Percentiles rank a stretch among this genome's conserved stretches.
Evolutionary conservation across 2,329 filamentous ascomycete species (phyloP).

Genomic region (Exophiala sp.): DNA sequence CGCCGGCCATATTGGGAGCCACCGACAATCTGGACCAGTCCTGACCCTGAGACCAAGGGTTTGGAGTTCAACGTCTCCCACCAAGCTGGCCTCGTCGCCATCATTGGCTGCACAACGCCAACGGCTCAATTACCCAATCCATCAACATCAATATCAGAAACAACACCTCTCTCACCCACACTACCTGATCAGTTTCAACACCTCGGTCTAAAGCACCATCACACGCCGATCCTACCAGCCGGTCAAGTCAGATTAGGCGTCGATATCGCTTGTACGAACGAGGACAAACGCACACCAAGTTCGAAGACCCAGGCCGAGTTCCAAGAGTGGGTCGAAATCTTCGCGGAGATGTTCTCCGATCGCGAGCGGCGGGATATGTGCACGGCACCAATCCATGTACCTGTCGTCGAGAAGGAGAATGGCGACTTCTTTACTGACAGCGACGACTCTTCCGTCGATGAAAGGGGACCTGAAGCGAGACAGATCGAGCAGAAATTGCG

Average conservation of each 20-base stretch:
- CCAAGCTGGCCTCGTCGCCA: slow-evolving; percentile 59
- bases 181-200: slow-evolving; percentile 4
- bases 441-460: slow-evolving; percentile 3
- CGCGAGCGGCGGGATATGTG: slow-evolving; percentile 57
- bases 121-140: slow-evolving; percentile 15
- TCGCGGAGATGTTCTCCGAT: slow-evolving; percentile 56
- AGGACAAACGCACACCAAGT: slow-evolving; percentile 47
- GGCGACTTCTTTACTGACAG: slow-evolving; percentile 8
- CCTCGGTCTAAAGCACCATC: slow-evolving; percentile 12
- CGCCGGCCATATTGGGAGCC: slow-evolving; percentile 54
- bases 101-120: slow-evolving; percentile 49
- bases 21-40: slow-evolving; percentile 27
- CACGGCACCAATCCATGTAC: slow-evolving; percentile 24
- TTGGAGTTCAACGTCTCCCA: slow-evolving; percentile 65
- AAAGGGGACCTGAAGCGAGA: slow-evolving; percentile 25
- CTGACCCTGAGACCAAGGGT: slow-evolving; percentile 6
- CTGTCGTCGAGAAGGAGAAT: slow-evolving; percentile 36
- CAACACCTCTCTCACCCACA: slow-evolving; percentile 9
- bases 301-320: slow-evolving; percentile 50
- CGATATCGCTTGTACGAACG: slow-evolving; percentile 62
- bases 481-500: slow-evolving; percentile 56
- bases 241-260: slow-evolving; percentile 46
- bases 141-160: slow-evolving; percentile 2
- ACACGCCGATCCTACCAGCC: slow-evolving; percentile 7
- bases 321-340: slow-evolving; percentile 57